Conservation (phyloP, 805 yeast genomes). For the Metschnikowia koreensis region DNA sequence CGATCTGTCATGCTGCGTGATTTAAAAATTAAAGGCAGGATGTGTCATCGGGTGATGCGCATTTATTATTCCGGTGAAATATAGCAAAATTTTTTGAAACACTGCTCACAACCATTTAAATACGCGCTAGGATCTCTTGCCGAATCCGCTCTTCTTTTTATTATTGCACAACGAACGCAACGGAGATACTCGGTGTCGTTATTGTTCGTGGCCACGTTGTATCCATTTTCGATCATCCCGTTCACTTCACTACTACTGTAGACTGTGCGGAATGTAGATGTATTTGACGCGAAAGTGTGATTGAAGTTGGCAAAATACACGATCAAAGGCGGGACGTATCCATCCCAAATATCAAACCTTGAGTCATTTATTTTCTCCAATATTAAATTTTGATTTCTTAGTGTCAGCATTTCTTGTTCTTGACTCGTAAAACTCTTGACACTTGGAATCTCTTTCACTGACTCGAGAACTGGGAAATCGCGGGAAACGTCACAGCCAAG, state of each 20-base stretch:
- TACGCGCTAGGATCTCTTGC: neutral
- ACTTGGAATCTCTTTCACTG: neutral
- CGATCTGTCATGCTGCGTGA: neutral
- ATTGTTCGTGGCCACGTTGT: constrained; percentile 45
- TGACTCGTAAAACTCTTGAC: neutral
- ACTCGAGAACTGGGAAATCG: constrained; percentile 26
- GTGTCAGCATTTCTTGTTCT: neutral
- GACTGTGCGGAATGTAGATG: constrained; percentile 57
- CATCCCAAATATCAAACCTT: constrained; percentile 12
- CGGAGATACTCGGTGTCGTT: constrained; percentile 41
- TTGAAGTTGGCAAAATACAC: constrained; percentile 50
- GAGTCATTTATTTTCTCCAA: neutral
- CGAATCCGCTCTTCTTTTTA: constrained; percentile 37
- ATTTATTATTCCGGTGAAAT: constrained; percentile 1
- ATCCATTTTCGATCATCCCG: constrained; percentile 52
- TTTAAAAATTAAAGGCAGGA: neutral
- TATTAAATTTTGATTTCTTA: neutral
- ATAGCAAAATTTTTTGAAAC: constrained; percentile 15
- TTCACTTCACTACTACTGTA: constrained; percentile 45
- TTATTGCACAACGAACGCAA: constrained; percentile 58
- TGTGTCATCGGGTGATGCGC: constrained; percentile 4
- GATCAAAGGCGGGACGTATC: constrained; percentile 50
- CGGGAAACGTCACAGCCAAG: constrained; percentile 41
- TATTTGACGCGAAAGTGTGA: constrained; percentile 46
- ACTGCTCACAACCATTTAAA: constrained; percentile 5